Evolutionary conservation across 202 grass and related monocot species (phyloP).

Genomic region (Dendrocalamus latiflorus): DNA sequence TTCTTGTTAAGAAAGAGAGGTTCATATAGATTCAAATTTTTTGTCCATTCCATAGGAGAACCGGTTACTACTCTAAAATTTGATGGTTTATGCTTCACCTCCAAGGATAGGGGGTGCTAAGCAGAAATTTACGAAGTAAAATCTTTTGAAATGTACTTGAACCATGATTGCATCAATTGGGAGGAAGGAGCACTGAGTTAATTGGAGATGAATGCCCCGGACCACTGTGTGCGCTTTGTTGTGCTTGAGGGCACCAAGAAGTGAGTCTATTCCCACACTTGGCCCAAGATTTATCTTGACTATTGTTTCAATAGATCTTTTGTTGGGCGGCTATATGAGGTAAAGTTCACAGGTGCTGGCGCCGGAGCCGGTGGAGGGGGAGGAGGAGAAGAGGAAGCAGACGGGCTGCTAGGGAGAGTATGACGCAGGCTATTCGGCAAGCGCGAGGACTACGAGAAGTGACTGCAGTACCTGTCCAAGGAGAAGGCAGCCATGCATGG

Average conservation of each 20-base stretch:
- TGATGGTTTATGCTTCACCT: background rate
- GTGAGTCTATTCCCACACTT: conserved; percentile 26
- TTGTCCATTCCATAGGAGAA: background rate
- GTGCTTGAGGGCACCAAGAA: conserved; percentile 89
- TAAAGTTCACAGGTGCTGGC: too few relatives aligned
- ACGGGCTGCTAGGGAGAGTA: too few relatives aligned
- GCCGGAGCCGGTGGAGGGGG: too few relatives aligned
- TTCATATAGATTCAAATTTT: background rate
- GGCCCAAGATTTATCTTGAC: background rate
- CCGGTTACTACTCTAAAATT: background rate
- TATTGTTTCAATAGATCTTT: background rate
- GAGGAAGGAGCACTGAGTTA: background rate
- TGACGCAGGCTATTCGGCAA: too few relatives aligned
- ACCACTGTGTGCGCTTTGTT: conserved; percentile 76
- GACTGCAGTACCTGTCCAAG: too few relatives aligned
- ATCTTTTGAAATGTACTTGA: background rate
- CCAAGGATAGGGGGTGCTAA: background rate
- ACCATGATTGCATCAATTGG: conserved; percentile 1
- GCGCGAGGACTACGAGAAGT: too few relatives aligned
- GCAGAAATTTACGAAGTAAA: background rate
- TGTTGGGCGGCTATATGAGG: background rate
- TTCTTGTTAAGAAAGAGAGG: background rate
- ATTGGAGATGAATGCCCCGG: conserved; percentile 70
- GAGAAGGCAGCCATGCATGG: too few relatives aligned
- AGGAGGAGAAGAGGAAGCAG: too few relatives aligned